Base-by-base conservation (phyloP, 2,329 filamentous ascomycete species). In the Botrytis squamosa region DNA sequence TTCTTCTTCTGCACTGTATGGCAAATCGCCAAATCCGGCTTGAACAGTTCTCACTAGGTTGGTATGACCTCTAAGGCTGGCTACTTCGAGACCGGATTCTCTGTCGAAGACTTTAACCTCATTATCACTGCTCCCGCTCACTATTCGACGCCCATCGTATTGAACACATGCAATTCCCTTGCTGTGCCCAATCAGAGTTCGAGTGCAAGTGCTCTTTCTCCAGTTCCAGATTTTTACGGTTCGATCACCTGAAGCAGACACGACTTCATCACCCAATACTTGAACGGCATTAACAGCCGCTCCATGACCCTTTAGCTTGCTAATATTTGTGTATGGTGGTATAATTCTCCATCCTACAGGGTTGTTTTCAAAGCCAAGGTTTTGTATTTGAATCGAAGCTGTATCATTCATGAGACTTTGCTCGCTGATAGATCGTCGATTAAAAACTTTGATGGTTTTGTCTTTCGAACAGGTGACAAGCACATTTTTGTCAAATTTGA, bases 131-230 rank as follows among this genome's bases (percentile, higher is more conserved):
- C 95, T 98, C 4, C 96, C 96, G 78, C 94, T 98, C 70, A 99
- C 94, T 76, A 99, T 97, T 33, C 96, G 90, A 69, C 93, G 90
- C 40, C 94, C 94, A 81, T 99, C 96, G 80, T 96, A 98, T 82
- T 99, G 95, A 25, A 99, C 95, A 81, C 96, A 99, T 4, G 96
- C 96, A 78, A 99, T 98, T 46, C 96, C 96, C 82, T 99, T 99
- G 76, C 89, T 90, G 80, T 99, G 96, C 2, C 95, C 96, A 57
- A 93, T 86, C 49, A 97, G 90, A 0, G 93, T 97, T 78, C 92
- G 90, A 63, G 88, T 87, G 81, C 93, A 95, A 62, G 88, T 85
- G 73, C 94, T 93, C 12, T 90, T 92, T 29, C 91, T 91, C 85
- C 97, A 93, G 81, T 97, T 92, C 96, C 96, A 99, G 33, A 98